Evolutionary conservation across 225 moss, liverwort and hornwort genomes (phyloP).

Genomic region (Rhytidiadelphus loreus): DNA sequence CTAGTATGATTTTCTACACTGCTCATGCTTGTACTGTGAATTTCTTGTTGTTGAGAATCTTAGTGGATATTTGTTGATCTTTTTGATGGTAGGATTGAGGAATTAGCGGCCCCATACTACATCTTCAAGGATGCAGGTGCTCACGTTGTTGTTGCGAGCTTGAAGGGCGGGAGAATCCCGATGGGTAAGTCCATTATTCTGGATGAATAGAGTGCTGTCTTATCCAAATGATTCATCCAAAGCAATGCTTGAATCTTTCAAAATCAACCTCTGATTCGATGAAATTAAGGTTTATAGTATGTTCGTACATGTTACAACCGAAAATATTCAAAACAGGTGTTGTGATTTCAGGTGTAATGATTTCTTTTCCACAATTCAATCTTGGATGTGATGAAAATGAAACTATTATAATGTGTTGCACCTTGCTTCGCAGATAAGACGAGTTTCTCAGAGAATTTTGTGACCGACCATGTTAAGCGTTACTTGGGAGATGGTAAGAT

Average conservation of each 20-base stretch:
- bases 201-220: neutral
- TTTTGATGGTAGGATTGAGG: slow-evolving; percentile 62
- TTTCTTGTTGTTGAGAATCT: neutral
- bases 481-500: slow-evolving; percentile 50
- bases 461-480: slow-evolving; percentile 48
- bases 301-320: too few species aligned
- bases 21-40: neutral
- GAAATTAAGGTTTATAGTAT: too few species aligned
- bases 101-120: slow-evolving; percentile 58
- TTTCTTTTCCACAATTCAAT: neutral
- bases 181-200: slow-evolving; percentile 24
- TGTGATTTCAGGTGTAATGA: too few species aligned
- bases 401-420: neutral
- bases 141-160: slow-evolving; percentile 55
- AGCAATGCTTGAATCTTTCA: neutral
- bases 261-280: too few species aligned
- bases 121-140: slow-evolving; percentile 62
- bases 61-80: neutral
- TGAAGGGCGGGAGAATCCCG: slow-evolving; percentile 80
- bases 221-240: neutral
- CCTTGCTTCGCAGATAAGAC: slow-evolving; percentile 23
- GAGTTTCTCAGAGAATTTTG: slow-evolving; percentile 26
- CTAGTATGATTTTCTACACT: neutral
- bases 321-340: neutral
- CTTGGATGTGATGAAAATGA: neutral